These are phyloP conservation scores for Tricholoma furcatifolium DNA, from an alignment of 768 basidiomycete species.

Conservation along the genomic window DNA sequence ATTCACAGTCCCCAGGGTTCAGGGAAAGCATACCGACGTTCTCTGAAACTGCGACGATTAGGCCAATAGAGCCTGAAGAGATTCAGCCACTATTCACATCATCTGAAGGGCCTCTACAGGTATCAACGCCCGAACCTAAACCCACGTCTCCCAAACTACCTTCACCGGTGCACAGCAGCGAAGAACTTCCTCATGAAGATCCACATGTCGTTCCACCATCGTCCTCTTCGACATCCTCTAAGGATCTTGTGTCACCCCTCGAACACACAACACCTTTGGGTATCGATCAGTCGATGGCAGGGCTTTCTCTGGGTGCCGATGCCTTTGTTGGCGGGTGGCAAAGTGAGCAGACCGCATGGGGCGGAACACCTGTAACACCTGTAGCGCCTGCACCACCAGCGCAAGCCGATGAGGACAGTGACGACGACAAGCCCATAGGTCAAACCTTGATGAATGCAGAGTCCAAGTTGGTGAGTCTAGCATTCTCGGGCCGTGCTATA, in stretches of 20 bases:
- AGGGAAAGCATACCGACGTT: constrained; percentile 47
- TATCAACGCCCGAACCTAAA: constrained; percentile 8
- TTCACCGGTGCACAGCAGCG: constrained; percentile 12
- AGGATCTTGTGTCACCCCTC: constrained; percentile 36
- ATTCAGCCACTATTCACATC: constrained; percentile 21
- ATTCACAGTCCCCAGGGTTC: constrained; percentile 48
- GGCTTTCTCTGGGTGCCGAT: constrained; percentile 37
- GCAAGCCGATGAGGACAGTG: constrained; percentile 54
- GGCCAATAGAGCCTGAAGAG: constrained; percentile 35
- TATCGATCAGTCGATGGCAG: constrained; percentile 34
- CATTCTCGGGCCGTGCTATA: not conserved
- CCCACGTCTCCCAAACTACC: constrained; percentile 16
- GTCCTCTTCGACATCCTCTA: constrained; percentile 20
- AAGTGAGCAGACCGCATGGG: constrained; percentile 41
- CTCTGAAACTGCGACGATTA: constrained; percentile 43
- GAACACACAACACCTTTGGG: constrained; percentile 23
- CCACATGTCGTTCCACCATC: constrained; percentile 20
- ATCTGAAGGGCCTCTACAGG: constrained; percentile 4
- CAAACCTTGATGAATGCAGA: constrained; percentile 39
- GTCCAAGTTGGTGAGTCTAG: constrained; percentile 25
- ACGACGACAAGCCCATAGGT: constrained; percentile 67
- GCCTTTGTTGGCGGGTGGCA: constrained; percentile 50
- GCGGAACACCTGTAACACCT: constrained; percentile 17
- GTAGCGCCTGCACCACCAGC: not conserved
- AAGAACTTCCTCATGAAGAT: constrained; percentile 17